Evolutionary conservation across 176 grass and related monocot genomes (phyloP).

Genomic region (Echinochloa phyllopogon): DNA sequence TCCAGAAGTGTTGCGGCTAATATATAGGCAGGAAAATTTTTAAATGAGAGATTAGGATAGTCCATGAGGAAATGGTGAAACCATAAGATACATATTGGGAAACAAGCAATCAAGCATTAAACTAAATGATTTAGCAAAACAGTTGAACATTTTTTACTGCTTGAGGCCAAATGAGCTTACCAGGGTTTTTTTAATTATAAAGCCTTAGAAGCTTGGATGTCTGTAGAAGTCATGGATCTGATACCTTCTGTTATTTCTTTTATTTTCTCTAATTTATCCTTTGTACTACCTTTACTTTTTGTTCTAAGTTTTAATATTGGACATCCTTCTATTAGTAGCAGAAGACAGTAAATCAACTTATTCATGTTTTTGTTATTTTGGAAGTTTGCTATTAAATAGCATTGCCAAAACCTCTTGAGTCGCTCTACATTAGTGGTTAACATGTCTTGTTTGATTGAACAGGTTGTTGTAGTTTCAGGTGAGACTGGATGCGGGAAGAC

Average conservation of each 20-base stretch:
- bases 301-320: neutral
- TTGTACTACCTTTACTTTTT: conserved; percentile 2
- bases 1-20: neutral
- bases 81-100: neutral
- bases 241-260: neutral
- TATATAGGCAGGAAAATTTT: neutral
- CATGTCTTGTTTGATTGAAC: conserved; percentile 43
- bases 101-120: conserved; percentile 1
- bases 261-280: neutral
- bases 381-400: conserved; percentile 1
- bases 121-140: conserved; percentile 35
- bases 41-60: neutral
- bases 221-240: neutral
- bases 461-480: conserved; percentile 96
- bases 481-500: conserved; percentile 99
- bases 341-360: conserved; percentile 4
- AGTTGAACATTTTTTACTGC: neutral
- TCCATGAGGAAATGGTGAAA: conserved; percentile 16
- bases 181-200: neutral
- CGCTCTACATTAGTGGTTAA: conserved; percentile 28
- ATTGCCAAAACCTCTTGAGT: conserved; percentile 7
- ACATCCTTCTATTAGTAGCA: conserved; percentile 24
- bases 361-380: neutral
- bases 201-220: conserved; percentile 6
- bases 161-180: conserved; percentile 14